A percentile compares a stretch with the other conserved stretches of the same genome.
Evolutionary conservation across 2,329 filamentous ascomycete genomes (phyloP).

Genomic region (Phyllachora maydis): DNA sequence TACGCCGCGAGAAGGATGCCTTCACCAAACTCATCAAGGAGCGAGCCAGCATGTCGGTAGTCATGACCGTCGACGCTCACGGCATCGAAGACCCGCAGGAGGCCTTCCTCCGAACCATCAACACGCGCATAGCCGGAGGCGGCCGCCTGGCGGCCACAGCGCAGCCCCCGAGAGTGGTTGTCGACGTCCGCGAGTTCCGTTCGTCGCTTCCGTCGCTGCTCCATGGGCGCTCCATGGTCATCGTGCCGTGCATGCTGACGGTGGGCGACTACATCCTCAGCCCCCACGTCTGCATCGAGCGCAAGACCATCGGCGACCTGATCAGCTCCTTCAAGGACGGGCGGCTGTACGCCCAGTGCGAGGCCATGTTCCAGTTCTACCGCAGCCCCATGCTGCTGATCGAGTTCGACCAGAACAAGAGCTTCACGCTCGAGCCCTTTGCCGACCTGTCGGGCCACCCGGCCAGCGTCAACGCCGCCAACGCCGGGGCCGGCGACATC

Average conservation of each 20-base stretch:
- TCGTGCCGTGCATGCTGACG: slow-evolving; percentile 88
- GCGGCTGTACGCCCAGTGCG: slow-evolving; percentile 75
- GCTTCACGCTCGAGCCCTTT: slow-evolving; percentile 78
- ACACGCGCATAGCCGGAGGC: slow-evolving; percentile 88
- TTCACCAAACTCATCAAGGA: slow-evolving; percentile 93
- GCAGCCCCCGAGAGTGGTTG: slow-evolving; percentile 73
- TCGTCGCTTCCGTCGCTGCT: slow-evolving; percentile 80
- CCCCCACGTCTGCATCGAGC: slow-evolving; percentile 79
- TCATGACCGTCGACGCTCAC: slow-evolving; percentile 52
- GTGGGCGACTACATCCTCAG: slow-evolving; percentile 93
- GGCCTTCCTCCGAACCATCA: slow-evolving; percentile 81
- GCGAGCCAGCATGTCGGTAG: slow-evolving; percentile 79
- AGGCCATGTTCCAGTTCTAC: slow-evolving; percentile 91
- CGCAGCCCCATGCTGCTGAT: slow-evolving; percentile 78
- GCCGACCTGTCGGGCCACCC: slow-evolving; percentile 44
- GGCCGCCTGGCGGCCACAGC: slow-evolving; percentile 68
- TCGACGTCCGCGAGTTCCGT: slow-evolving; percentile 90
- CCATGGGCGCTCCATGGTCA: slow-evolving; percentile 70
- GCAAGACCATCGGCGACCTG: slow-evolving; percentile 80
- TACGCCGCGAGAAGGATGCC: slow-evolving; percentile 88
- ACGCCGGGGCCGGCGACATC: slow-evolving; percentile 42
- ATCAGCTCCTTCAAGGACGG: slow-evolving; percentile 86
- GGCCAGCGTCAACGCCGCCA: slow-evolving; percentile 37
- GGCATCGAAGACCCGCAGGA: slow-evolving; percentile 68
- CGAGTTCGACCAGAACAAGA: slow-evolving; percentile 94